Conservation (phyloP, 768 basidiomycete genomes). For the Vishniacozyma victoriae region DNA sequence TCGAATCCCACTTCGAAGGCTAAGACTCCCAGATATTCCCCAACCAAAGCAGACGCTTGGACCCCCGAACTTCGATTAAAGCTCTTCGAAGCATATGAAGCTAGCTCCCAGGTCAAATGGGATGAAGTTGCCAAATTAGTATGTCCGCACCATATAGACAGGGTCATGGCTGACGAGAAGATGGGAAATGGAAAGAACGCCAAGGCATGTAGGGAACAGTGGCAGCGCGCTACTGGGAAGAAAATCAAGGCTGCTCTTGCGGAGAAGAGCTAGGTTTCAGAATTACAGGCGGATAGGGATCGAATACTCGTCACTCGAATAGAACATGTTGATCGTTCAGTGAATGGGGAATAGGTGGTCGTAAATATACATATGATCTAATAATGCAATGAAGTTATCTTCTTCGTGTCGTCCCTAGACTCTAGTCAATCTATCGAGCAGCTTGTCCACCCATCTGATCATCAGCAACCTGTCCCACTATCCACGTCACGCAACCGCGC, state of each 20-base stretch:
- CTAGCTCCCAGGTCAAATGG: slow-evolving; percentile 11
- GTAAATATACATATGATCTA: not conserved
- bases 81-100: slow-evolving; percentile 15
- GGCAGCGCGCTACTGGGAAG: slow-evolving; percentile 18
- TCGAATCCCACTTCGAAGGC: no score
- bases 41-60: slow-evolving; percentile 11
- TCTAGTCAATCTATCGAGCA: no score
- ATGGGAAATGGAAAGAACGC: slow-evolving; percentile 10
- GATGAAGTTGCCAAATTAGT: slow-evolving; percentile 11
- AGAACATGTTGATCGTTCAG: not conserved
- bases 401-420: no score
- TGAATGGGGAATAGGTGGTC: not conserved
- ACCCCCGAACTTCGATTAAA: slow-evolving; percentile 9
- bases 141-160: not conserved
- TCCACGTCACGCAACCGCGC: no score
- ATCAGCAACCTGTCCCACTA: no score
- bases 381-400: no score
- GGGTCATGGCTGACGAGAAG: slow-evolving; percentile 9
- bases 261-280: slow-evolving; percentile 3
- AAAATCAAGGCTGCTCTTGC: slow-evolving; percentile 19
- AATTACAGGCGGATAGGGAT: not conserved
- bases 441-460: no score
- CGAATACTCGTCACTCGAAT: not conserved
- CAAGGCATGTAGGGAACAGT: slow-evolving; percentile 23
- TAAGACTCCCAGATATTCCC: no score